phyloP scores from a whole-genome alignment of 108 stramenopile genomes.

The Cylindrotheca closterium region DNA sequence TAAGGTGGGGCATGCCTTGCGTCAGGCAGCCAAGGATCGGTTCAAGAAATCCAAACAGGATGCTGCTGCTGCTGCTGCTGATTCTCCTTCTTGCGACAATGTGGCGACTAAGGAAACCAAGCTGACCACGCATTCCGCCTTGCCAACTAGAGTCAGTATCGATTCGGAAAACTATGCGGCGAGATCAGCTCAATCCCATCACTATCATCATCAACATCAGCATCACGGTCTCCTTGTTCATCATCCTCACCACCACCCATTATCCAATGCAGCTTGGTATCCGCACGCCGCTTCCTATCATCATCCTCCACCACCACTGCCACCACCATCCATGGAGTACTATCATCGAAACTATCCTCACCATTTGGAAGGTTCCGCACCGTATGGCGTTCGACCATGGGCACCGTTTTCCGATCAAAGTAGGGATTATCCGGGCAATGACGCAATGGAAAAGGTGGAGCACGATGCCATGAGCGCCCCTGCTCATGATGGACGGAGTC shows the following conservation, averaged over 20 bases:
- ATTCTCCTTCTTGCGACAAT: background rate
- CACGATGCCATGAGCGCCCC: background rate
- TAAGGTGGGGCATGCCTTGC: constrained; percentile 32
- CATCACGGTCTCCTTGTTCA: no score
- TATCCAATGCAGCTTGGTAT: no score
- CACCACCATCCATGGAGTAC: background rate
- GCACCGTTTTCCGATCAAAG: no score
- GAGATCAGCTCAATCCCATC: background rate
- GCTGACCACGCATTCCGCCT: no score
- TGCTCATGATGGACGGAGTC: background rate
- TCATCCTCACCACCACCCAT: no score
- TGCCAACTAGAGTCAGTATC: background rate
- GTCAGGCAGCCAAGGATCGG: background rate
- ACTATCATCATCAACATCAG: background rate
- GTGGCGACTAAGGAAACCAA: no score
- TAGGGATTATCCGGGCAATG: no score
- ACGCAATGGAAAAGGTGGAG: no score
- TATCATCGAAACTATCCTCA: no score
- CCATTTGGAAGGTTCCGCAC: no score
- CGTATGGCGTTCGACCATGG: no score
- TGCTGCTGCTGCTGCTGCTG: background rate
- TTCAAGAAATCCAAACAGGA: background rate
- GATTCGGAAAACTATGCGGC: background rate
- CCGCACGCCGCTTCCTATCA: no score
- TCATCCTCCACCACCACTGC: background rate